Conservation (phyloP, 164 flowering plant genomes). For the Paratinospora sagittata region DNA sequence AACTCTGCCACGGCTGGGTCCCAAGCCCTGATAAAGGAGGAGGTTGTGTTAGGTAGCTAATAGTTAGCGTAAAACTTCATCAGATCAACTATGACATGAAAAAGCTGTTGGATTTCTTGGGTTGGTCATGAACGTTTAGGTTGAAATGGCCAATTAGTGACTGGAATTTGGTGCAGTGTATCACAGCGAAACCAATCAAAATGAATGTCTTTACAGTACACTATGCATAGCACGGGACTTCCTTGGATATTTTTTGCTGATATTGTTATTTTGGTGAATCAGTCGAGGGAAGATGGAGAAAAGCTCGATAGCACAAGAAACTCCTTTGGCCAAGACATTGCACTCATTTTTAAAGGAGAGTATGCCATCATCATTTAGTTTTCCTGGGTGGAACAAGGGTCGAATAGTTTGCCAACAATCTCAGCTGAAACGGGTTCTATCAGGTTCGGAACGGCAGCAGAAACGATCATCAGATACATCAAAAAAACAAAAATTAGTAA, state of each 20-base stretch:
- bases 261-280: slow-evolving; percentile 21
- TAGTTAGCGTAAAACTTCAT: too few relatives aligned
- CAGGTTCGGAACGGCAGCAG: slow-evolving; percentile 20
- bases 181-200: not conserved
- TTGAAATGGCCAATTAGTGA: not conserved
- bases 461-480: slow-evolving; percentile 35
- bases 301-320: slow-evolving; percentile 46
- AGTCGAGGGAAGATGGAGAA: slow-evolving; percentile 81
- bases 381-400: slow-evolving; percentile 88
- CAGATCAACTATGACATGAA: too few relatives aligned
- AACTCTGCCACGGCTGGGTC: not conserved
- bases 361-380: slow-evolving; percentile 55
- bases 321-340: slow-evolving; percentile 68
- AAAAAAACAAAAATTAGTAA: slow-evolving; percentile 30
- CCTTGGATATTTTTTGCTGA: not conserved
- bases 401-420: slow-evolving; percentile 72
- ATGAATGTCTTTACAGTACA: not conserved
- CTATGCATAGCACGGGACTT: not conserved
- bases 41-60: too few relatives aligned
- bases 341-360: slow-evolving; percentile 58
- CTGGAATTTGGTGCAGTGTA: not conserved
- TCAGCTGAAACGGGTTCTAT: slow-evolving; percentile 59
- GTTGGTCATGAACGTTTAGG: not conserved
- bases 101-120: not conserved
- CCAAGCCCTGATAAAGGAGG: too few relatives aligned